These are phyloP conservation scores for Blastobotrys raffinosifermentans DNA, from an alignment of 1,139 yeast genomes.

Conservation along the genomic window DNA sequence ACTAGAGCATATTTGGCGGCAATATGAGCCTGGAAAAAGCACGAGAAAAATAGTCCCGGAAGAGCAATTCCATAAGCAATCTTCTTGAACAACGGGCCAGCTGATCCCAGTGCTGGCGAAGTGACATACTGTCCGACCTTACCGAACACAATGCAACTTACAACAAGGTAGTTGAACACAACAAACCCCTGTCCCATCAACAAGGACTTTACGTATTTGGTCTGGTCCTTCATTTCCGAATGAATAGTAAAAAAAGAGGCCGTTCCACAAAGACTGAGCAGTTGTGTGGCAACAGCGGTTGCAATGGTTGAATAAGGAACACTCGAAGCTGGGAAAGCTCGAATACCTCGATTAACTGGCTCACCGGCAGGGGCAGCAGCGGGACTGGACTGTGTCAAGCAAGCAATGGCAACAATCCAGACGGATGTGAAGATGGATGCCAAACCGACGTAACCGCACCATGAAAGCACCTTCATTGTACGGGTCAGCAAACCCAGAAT, in stretches of 20 bases:
- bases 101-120: constrained; percentile 3
- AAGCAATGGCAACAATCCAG: constrained; percentile 2
- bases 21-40: constrained; percentile 3
- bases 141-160: constrained; percentile 3
- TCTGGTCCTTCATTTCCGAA: constrained; percentile 3
- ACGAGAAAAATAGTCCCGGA: constrained; percentile 1
- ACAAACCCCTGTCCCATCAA: constrained; percentile 1
- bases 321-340: neutral
- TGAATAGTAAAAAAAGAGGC: constrained; percentile 2
- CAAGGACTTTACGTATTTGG: neutral
- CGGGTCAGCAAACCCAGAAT: constrained; percentile 1
- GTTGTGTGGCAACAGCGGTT: constrained; percentile 1
- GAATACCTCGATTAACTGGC: neutral
- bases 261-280: constrained; percentile 1
- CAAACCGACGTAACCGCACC: constrained; percentile 3
- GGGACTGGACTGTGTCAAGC: neutral
- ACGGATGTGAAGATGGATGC: neutral
- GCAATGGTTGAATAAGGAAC: constrained; percentile 3
- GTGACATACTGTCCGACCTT: constrained; percentile 1
- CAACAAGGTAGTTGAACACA: constrained; percentile 2
- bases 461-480: constrained; percentile 1
- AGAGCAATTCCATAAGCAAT: constrained; percentile 2
- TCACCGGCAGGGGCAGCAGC: constrained; percentile 1
- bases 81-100: constrained; percentile 2
- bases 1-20: constrained; percentile 2